A percentile compares a stretch with the other conserved stretches of the same genome.
These are phyloP conservation scores for Dinochytrium kinnereticum DNA, from an alignment of 371 early-diverging fungal genomes.

Conservation along the genomic window DNA sequence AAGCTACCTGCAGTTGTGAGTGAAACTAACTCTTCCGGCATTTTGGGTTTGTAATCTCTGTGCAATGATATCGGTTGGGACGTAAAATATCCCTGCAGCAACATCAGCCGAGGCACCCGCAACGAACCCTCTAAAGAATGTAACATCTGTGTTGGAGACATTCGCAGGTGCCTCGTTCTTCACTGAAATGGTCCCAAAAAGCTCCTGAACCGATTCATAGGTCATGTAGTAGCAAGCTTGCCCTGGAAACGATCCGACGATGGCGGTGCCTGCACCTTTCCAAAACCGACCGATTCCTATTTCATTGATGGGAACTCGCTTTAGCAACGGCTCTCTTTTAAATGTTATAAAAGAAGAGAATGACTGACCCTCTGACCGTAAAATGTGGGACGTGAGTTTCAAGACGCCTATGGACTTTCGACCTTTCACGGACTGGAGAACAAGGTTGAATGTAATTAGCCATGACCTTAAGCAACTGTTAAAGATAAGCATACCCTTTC, in stretches of 20 bases:
- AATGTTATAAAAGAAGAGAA: background rate
- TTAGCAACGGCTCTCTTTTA: background rate
- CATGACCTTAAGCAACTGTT: constrained; percentile 6
- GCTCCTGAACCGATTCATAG: constrained; percentile 48
- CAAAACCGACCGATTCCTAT: constrained; percentile 47
- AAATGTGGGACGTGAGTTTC: constrained; percentile 7
- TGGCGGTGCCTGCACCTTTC: constrained; percentile 47
- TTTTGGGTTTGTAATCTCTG: constrained; percentile 53
- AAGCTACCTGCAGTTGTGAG: constrained; percentile 44
- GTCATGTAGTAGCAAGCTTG: constrained; percentile 50
- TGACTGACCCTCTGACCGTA: constrained; percentile 5
- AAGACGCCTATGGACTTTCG: background rate
- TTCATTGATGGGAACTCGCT: too few relatives aligned
- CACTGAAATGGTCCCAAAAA: background rate
- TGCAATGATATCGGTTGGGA: constrained; percentile 52
- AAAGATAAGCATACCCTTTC: constrained; percentile 28
- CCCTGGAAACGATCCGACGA: constrained; percentile 50
- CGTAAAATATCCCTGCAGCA: constrained; percentile 50
- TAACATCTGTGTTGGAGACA: background rate
- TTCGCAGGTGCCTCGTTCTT: background rate
- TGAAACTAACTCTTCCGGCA: constrained; percentile 34
- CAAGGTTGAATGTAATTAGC: background rate
- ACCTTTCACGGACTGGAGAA: background rate
- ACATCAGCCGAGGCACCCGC: constrained; percentile 42
- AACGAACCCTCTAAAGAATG: constrained; percentile 45